Percentiles rank a stretch among this genome's conserved stretches.
Evolutionary conservation across 352 stramenopile genomes (phyloP).

Genomic region (Blastocystis sp.): DNA sequence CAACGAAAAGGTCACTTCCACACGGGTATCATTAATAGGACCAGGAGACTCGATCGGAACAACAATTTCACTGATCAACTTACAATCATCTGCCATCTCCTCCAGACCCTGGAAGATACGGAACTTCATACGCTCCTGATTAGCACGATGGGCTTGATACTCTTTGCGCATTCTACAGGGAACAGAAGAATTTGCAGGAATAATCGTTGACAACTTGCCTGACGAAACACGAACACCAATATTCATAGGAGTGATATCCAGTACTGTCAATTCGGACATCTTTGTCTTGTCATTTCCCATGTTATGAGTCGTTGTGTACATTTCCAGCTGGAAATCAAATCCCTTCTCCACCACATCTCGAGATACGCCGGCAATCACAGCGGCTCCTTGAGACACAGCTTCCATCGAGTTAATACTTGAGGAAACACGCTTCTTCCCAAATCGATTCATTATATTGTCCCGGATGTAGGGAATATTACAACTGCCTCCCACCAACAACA

Average conservation of each 20-base stretch:
- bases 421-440: constrained; percentile 12
- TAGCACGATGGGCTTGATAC: constrained; percentile 12
- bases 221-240: constrained; percentile 15
- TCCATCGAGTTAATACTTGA: neutral
- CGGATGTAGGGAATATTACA: constrained; percentile 32
- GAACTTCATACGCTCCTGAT: neutral
- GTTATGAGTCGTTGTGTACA: constrained; percentile 55
- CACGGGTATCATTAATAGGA: neutral
- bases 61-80: constrained; percentile 29
- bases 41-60: constrained; percentile 2
- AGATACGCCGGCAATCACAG: constrained; percentile 10
- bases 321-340: constrained; percentile 45
- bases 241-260: constrained; percentile 50
- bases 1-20: constrained; percentile 15
- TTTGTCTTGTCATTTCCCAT: neutral
- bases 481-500: constrained; percentile 21
- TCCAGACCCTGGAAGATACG: constrained; percentile 16
- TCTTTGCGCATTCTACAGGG: neutral
- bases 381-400: constrained; percentile 20
- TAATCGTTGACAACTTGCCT: constrained; percentile 14
- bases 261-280: neutral
- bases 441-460: neutral
- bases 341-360: constrained; percentile 36
- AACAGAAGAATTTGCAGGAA: neutral
- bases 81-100: constrained; percentile 17